Base-by-base conservation (phyloP, 345 rosid genomes). In the Bretschneidera sinensis region DNA sequence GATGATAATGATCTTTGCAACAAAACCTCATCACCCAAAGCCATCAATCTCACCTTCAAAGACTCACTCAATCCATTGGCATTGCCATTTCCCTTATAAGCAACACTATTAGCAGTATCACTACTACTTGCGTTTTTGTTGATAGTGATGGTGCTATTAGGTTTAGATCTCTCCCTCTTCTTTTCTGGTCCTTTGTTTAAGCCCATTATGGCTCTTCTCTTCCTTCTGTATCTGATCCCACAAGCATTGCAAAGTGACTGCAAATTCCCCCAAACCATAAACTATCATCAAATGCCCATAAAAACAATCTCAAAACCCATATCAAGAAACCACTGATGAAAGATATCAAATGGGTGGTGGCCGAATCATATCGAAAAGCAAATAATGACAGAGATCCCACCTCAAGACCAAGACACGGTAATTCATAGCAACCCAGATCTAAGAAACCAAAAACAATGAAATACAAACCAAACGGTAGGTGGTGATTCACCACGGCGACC, bases 191-290 rank as follows among this genome's bases (percentile, higher is more conserved):
- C n/a, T 59, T 63, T 79, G 23, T 66, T 68, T 39, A 60, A 69
- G 11, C 66, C 56, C 64, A 66, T 47, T 23, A 71, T 61, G 21
- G 57, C 66, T 54, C 81, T 63, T 70, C 79, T 83, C 57, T 61
- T 82, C 81, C 87, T 89, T 65, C 91, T 78, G 70, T 78, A 73
- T 48, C 87, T 87, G 66, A 92, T 89, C 68, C 98, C 98, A 70
- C 96, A 92, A 24, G 98, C 98, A 70, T 92, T 92, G 72, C 98
- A 89, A 21, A 89, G 74, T 22, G 92, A 81, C 98, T 92, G 82
- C 16, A 59, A 61, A n/a, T n/a, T n/a, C n/a, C n/a, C n/a, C n/a
- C n/a, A n/a, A n/a, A n/a, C n/a, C n/a, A n/a, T n/a, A n/a, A n/a
- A n/a, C n/a, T n/a, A n/a, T n/a, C n/a, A n/a, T n/a, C n/a, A n/a